Percentiles rank a stretch among this genome's conserved stretches.
These are phyloP conservation scores for Cladophialophora exuberans DNA, from an alignment of 2,329 filamentous ascomycete species.

Conservation along the genomic window DNA sequence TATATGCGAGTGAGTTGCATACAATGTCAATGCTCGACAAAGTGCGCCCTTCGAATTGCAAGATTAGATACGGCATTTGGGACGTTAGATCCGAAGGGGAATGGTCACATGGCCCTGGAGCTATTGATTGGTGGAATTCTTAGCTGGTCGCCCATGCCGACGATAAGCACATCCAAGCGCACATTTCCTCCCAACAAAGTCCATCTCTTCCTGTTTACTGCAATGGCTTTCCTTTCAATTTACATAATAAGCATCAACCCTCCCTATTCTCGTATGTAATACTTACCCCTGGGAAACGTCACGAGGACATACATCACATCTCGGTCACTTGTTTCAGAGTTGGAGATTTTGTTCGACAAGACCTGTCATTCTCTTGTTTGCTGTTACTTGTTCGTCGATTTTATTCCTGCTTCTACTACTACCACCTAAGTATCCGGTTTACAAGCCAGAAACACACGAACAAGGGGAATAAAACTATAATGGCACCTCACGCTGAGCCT, in stretches of 20 bases:
- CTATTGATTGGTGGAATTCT: conserved; percentile 10
- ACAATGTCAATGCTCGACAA: too few relatives aligned
- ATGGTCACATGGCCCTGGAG: background rate
- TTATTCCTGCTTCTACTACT: too few relatives aligned
- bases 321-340: background rate
- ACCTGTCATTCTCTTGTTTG: background rate
- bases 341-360: too few relatives aligned
- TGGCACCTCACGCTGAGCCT: conserved; percentile 33
- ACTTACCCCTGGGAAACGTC: conserved; percentile 4
- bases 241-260: conserved; percentile 15
- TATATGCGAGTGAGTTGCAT: too few relatives aligned
- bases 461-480: background rate
- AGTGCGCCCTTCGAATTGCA: conserved; percentile 2
- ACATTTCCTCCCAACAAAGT: conserved; percentile 21
- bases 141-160: conserved; percentile 9
- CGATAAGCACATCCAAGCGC: conserved; percentile 17
- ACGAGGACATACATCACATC: conserved; percentile 2
- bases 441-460: too few relatives aligned
- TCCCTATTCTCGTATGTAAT: conserved; percentile 14
- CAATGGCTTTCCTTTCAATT: conserved; percentile 7
- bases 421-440: too few relatives aligned
- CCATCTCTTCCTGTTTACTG: too few relatives aligned
- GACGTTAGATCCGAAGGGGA: too few relatives aligned
- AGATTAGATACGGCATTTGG: too few relatives aligned
- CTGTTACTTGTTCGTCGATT: too few relatives aligned